These are phyloP conservation scores for Escovopsis sp. DNA, from an alignment of 2,329 filamentous ascomycete species.

Conservation along the genomic window DNA sequence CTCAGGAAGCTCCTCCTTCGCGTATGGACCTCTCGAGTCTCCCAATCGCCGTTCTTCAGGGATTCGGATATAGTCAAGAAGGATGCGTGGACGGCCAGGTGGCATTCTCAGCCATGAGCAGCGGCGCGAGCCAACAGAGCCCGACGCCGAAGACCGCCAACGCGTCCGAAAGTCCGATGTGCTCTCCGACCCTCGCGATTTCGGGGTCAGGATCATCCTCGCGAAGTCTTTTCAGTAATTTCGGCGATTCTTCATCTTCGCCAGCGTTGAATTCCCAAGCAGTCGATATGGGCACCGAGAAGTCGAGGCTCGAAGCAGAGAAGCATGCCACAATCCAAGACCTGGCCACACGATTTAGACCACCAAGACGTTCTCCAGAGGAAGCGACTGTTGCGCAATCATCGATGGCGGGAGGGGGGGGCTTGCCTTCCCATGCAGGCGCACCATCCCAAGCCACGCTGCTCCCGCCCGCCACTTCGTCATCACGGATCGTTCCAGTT, in stretches of 20 bases:
- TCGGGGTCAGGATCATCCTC: too few relatives aligned
- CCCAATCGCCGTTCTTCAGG: slow-evolving; percentile 11
- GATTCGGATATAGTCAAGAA: too few relatives aligned
- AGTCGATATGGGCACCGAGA: slow-evolving; percentile 19
- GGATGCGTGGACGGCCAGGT: too few relatives aligned
- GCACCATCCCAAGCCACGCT: slow-evolving; percentile 2
- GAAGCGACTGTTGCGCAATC: slow-evolving; percentile 7
- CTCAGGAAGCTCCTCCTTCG: slow-evolving; percentile 15
- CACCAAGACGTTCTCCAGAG: slow-evolving; percentile 10
- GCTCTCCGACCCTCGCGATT: too few relatives aligned
- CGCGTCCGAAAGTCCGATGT: too few relatives aligned
- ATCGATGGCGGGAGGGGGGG: slow-evolving; percentile 8
- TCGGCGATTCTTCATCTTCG: slow-evolving; percentile 21
- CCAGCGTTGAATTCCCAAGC: slow-evolving; percentile 26
- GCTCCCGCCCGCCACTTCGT: slow-evolving; percentile 2
- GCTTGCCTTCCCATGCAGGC: slow-evolving; percentile 4
- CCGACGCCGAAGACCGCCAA: slow-evolving; percentile 8
- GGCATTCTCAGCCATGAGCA: not conserved
- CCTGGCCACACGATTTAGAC: slow-evolving; percentile 18
- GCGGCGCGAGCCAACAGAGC: slow-evolving; percentile 7
- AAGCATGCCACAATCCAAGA: slow-evolving; percentile 20
- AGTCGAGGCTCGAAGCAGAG: slow-evolving; percentile 20
- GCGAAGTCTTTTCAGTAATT: not conserved
- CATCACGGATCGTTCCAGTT: slow-evolving; percentile 11
- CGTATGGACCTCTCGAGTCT: slow-evolving; percentile 12